phyloP scores from a whole-genome alignment of 257 asterid species.

The Ocimum tenuiflorum region DNA sequence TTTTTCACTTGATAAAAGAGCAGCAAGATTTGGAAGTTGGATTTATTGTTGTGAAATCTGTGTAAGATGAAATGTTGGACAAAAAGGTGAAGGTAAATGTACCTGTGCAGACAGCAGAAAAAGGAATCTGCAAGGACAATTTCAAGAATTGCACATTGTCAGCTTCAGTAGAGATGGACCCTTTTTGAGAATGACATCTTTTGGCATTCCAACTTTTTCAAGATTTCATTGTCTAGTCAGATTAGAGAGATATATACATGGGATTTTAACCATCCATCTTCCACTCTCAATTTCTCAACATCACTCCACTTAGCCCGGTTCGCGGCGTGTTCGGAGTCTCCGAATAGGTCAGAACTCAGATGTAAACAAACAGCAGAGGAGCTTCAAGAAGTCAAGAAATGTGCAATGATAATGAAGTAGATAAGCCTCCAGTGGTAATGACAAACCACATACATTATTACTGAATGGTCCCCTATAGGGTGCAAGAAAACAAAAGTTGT shows the following conservation, averaged over 20 bases:
- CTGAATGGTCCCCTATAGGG: constrained; percentile 32
- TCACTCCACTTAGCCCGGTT: too few relatives aligned
- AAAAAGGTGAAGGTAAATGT: constrained; percentile 28
- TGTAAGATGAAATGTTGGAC: constrained; percentile 16
- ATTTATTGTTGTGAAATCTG: constrained; percentile 11
- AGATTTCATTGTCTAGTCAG: constrained; percentile 9
- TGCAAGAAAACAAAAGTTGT: constrained; percentile 23
- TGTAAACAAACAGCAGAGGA: not conserved
- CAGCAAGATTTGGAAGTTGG: constrained; percentile 23
- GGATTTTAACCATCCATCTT: not conserved
- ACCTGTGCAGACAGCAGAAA: constrained; percentile 24
- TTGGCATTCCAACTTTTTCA: constrained; percentile 13
- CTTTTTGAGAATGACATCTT: constrained; percentile 25
- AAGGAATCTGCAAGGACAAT: constrained; percentile 34
- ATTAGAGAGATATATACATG: too few relatives aligned
- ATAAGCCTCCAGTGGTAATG: constrained; percentile 11
- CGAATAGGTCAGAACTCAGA: not conserved
- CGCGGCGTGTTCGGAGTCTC: too few relatives aligned
- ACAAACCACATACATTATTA: not conserved
- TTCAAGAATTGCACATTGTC: constrained; percentile 27
- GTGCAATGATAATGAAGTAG: constrained; percentile 23
- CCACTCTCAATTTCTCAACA: too few relatives aligned
- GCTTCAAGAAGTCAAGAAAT: constrained; percentile 11
- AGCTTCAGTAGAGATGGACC: constrained; percentile 24
- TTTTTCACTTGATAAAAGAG: not conserved